phyloP scores from a whole-genome alignment of 345 rosid species.

The Jatropha curcas region DNA sequence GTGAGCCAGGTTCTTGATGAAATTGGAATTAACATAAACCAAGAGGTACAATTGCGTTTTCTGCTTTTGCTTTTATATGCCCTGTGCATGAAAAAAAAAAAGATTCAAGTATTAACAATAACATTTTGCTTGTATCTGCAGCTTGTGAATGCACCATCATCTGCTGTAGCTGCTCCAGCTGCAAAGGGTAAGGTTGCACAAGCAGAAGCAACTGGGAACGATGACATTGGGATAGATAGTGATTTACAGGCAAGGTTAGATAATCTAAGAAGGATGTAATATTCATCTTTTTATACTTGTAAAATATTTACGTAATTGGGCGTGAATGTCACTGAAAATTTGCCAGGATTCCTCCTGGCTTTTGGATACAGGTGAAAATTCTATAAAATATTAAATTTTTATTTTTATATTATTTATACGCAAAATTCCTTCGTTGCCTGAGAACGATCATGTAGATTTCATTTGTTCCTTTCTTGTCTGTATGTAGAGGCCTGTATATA shows the following conservation, averaged over 20 bases:
- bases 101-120: background rate
- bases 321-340: constrained; percentile 26
- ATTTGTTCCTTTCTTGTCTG: background rate
- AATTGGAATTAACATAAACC: constrained; percentile 81
- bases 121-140: constrained; percentile 26
- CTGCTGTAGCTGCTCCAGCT: constrained; percentile 70
- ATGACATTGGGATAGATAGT: constrained; percentile 72
- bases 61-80: background rate
- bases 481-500: background rate
- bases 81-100: background rate
- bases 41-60: constrained; percentile 56
- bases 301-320: constrained; percentile 25
- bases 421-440: background rate
- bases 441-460: background rate
- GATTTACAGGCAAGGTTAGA: constrained; percentile 90
- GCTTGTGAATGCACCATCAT: constrained; percentile 86
- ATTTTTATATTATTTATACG: background rate
- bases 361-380: background rate
- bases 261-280: constrained; percentile 77
- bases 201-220: constrained; percentile 59
- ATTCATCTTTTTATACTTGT: constrained; percentile 21
- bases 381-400: background rate
- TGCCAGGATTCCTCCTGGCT: background rate
- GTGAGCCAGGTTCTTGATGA: constrained; percentile 92
- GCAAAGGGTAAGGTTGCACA: constrained; percentile 69